Percentiles rank a stretch among this genome's conserved stretches.
Conservation (phyloP, 257 asterid genomes). For the Solanum paucissectum region DNA sequence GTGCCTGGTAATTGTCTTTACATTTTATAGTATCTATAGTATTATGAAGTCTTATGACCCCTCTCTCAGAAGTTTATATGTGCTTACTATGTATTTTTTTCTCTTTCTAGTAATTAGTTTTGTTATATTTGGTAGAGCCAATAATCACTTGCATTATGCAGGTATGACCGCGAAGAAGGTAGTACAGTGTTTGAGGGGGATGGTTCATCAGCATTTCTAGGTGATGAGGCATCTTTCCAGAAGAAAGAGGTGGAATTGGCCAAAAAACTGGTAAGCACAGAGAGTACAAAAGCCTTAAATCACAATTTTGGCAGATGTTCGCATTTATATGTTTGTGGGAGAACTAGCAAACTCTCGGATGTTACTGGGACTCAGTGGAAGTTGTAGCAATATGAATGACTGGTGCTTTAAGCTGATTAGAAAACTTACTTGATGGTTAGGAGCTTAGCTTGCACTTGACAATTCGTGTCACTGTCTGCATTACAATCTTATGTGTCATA, state of each 20-base stretch:
- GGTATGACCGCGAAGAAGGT: slow-evolving; percentile 98
- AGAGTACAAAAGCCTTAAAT: background rate
- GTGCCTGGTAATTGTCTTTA: slow-evolving; percentile 60
- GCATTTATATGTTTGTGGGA: background rate
- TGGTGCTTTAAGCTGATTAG: background rate
- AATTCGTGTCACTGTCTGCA: background rate
- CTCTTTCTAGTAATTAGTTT: background rate
- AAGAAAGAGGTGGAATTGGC: slow-evolving; percentile 88
- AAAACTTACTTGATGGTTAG: background rate
- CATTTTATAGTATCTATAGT: background rate
- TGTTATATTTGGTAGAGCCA: slow-evolving; percentile 3
- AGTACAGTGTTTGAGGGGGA: slow-evolving; percentile 53
- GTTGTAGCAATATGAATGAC: background rate
- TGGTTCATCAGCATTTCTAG: slow-evolving; percentile 64
- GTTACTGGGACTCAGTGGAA: background rate
- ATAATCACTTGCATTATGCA: slow-evolving; percentile 7
- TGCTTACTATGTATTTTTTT: slow-evolving; percentile 22
- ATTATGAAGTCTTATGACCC: background rate
- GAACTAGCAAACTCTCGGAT: background rate
- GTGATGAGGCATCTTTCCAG: slow-evolving; percentile 86
- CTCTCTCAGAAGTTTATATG: background rate
- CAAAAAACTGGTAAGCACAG: slow-evolving; percentile 59
- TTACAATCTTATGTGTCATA: background rate
- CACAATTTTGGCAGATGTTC: background rate
- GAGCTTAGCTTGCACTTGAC: background rate